Conservation (phyloP, 2,329 filamentous ascomycete genomes). For the Iodosphaeria phyllophila region DNA sequence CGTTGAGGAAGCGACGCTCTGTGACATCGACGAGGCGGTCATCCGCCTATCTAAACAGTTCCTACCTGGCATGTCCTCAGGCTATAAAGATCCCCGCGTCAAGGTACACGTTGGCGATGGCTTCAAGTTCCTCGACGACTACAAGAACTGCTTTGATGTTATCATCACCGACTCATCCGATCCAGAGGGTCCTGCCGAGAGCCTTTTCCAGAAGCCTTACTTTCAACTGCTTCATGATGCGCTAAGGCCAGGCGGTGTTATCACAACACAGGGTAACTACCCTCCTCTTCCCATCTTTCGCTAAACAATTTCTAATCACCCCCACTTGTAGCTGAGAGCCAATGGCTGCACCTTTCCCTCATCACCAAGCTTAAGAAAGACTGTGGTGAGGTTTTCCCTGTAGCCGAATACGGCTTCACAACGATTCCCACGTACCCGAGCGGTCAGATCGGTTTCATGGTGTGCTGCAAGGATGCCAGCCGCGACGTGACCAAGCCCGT, state of each 20-base stretch:
- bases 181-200: conserved; percentile 90
- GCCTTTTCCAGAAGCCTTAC: conserved; percentile 96
- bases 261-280: conserved; percentile 99
- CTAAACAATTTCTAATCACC: conserved; percentile 2
- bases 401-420: conserved; percentile 96
- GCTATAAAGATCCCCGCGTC: conserved; percentile 86
- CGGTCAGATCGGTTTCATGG: conserved; percentile 99
- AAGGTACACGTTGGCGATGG: conserved; percentile 89
- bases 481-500: conserved; percentile 73
- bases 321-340: conserved; percentile 69
- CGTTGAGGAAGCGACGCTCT: conserved; percentile 88
- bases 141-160: conserved; percentile 95
- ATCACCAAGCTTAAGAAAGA: conserved; percentile 93
- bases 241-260: conserved; percentile 87
- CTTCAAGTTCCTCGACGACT: conserved; percentile 95
- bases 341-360: conserved; percentile 91
- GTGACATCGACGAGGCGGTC: conserved; percentile 98
- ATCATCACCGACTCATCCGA: conserved; percentile 99
- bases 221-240: conserved; percentile 86
- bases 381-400: conserved; percentile 93
- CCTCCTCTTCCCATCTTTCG: conserved; percentile 28
- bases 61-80: conserved; percentile 82
- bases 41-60: conserved; percentile 97
- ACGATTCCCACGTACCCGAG: conserved; percentile 98
- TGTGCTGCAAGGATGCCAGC: conserved; percentile 86